These are phyloP conservation scores for Hevea brasiliensis DNA, from an alignment of 345 rosid species.

Conservation along the genomic window DNA sequence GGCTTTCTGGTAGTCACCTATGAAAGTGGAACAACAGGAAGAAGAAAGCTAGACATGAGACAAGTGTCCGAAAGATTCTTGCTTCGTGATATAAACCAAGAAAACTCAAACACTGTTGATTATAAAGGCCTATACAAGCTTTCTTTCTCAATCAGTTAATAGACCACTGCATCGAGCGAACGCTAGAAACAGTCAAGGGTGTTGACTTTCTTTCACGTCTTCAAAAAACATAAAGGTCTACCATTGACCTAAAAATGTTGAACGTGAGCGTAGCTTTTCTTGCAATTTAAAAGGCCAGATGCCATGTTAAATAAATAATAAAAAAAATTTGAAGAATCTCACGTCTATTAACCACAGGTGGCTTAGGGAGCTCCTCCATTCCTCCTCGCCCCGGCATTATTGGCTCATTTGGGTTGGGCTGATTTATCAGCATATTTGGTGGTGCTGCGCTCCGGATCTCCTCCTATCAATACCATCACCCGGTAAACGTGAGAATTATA, in stretches of 20 bases:
- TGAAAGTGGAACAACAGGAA: constrained; percentile 7
- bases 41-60: constrained; percentile 17
- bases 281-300: not conserved
- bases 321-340: constrained; percentile 22
- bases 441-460: constrained; percentile 67
- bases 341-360: constrained; percentile 83
- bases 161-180: not conserved
- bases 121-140: not conserved
- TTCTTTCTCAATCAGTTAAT: not conserved
- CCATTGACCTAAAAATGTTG: not conserved
- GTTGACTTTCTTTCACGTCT: not conserved
- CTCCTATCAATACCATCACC: constrained; percentile 56
- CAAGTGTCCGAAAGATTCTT: constrained; percentile 13
- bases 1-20: constrained; percentile 1
- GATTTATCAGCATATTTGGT: constrained; percentile 65
- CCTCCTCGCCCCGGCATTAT: constrained; percentile 58
- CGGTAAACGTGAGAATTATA: not conserved
- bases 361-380: constrained; percentile 61
- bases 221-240: not conserved
- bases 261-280: not conserved
- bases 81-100: constrained; percentile 7
- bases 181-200: not conserved
- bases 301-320: not conserved
- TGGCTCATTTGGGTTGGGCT: constrained; percentile 52
- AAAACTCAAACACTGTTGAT: constrained; percentile 14